Evolutionary conservation across 257 asterid species (phyloP).

Genomic region (Nicotiana noctiflora): DNA sequence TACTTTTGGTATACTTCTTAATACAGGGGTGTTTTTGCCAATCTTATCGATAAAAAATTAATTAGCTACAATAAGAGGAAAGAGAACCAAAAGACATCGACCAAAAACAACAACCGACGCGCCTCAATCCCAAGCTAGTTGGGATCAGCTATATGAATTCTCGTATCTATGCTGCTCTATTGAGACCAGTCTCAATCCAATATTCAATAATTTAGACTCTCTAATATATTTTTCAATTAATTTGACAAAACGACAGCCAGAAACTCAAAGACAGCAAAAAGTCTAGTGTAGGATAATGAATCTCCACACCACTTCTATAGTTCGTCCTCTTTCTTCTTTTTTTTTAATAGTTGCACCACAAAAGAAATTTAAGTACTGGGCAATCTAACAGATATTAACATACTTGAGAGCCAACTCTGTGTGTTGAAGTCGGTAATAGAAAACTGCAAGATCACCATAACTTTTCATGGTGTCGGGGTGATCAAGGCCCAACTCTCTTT

Average conservation of each 20-base stretch:
- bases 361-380: background rate
- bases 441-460: slow-evolving; percentile 97
- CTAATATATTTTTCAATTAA: too few species aligned
- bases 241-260: background rate
- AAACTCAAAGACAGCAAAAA: background rate
- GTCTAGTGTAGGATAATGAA: background rate
- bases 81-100: too few species aligned
- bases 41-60: too few species aligned
- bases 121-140: background rate
- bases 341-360: slow-evolving; percentile 6
- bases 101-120: too few species aligned
- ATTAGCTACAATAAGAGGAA: too few species aligned
- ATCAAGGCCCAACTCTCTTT: slow-evolving; percentile 98
- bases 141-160: background rate
- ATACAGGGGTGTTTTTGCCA: too few species aligned
- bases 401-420: slow-evolving; percentile 93
- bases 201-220: too few species aligned
- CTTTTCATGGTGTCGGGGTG: slow-evolving; percentile 99
- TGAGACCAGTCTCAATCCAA: too few species aligned
- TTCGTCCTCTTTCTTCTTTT: background rate
- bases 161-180: too few species aligned
- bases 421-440: slow-evolving; percentile 97
- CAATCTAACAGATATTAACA: background rate
- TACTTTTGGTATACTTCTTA: too few species aligned
- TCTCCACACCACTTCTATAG: background rate